A percentile compares a stretch with the other conserved stretches of the same genome.
phyloP scores from a whole-genome alignment of 169 alveolate species.

The Plasmodium cynomolgi region DNA sequence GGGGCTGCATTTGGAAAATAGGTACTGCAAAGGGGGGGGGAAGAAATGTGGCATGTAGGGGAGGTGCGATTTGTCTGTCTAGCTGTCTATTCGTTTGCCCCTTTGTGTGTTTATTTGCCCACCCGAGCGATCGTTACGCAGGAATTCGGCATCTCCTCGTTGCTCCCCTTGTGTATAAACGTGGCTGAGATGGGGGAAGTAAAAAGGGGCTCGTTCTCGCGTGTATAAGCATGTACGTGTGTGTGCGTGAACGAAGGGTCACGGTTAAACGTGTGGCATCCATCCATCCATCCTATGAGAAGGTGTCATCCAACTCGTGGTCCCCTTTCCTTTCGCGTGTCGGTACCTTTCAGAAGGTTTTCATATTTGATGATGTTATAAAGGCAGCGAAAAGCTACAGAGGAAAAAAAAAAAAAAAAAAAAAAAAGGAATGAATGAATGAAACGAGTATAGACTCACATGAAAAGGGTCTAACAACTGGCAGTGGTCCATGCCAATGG shows the following conservation, averaged over 20 bases:
- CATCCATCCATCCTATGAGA: neutral
- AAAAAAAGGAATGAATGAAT: neutral
- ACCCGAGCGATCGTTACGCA: conserved; percentile 32
- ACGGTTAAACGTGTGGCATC: neutral
- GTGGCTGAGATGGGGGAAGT: conserved; percentile 17
- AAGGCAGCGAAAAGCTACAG: conserved; percentile 30
- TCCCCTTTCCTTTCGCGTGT: neutral
- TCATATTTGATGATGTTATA: conserved; percentile 46
- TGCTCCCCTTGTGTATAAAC: conserved; percentile 28
- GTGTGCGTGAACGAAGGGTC: neutral
- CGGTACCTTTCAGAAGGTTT: conserved; percentile 40
- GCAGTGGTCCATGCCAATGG: neutral
- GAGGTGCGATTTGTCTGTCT: neutral
- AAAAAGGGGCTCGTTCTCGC: neutral
- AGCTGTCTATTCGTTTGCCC: neutral
- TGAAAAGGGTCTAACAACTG: neutral
- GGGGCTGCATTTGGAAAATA: conserved; percentile 46
- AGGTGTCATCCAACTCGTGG: neutral
- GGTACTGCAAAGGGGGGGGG: conserved; percentile 25
- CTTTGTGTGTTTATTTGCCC: conserved; percentile 6
- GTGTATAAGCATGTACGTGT: neutral
- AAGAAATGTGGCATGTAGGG: neutral
- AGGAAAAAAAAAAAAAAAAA: neutral
- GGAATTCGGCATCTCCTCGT: conserved; percentile 11
- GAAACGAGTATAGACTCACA: neutral